Conservation (phyloP, 352 stramenopile species). For the Stramenopiles sp. region DNA sequence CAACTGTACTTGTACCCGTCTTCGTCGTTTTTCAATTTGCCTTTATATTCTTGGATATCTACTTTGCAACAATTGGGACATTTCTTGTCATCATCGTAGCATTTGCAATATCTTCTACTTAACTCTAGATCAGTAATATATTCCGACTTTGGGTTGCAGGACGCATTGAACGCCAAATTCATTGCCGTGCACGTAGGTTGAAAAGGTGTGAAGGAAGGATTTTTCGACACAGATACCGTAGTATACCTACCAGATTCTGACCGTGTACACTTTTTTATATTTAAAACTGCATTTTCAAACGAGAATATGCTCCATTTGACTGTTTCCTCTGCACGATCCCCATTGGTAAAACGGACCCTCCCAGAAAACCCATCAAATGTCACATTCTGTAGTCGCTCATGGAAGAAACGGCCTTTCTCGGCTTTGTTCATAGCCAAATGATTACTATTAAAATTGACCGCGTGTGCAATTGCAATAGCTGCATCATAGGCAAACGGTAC, state of each 20-base stretch:
- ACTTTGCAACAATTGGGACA: not conserved
- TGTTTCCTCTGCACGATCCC: not conserved
- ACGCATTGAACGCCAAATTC: not conserved
- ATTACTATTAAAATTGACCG: not conserved
- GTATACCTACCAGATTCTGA: not conserved
- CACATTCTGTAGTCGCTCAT: not conserved
- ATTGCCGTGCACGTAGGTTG: not conserved
- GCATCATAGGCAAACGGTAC: not conserved
- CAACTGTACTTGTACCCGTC: not conserved
- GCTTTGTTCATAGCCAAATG: not conserved
- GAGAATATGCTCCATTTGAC: not conserved
- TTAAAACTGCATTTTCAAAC: not conserved
- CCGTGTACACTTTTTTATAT: not conserved
- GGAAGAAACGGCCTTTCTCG: not conserved
- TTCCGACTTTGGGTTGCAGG: not conserved
- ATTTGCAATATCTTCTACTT: not conserved
- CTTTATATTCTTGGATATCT: not conserved
- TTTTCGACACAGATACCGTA: not conserved
- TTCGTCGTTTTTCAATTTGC: not conserved
- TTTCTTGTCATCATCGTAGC: not conserved
- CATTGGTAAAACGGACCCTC: not conserved
- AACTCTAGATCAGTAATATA: not conserved
- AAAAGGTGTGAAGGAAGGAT: not conserved
- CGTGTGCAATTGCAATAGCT: not conserved
- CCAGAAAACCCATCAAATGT: not conserved